Base-by-base conservation (phyloP, 345 rosid species). In the Eucalyptus curtisii region DNA sequence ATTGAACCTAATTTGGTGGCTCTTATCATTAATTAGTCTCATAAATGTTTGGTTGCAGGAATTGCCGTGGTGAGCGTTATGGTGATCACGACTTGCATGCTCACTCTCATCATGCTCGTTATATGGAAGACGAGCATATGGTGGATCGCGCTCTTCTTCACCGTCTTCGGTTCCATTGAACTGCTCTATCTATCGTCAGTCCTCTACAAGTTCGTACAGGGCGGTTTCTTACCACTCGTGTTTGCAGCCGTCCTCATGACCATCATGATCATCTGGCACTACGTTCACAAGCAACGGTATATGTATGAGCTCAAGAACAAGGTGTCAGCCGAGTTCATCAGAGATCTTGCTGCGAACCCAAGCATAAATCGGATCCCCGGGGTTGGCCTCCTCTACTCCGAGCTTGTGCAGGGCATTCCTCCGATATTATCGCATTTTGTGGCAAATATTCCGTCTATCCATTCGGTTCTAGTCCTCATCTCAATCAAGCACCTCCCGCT, bases 401-500 rank as follows among this genome's bases (percentile, higher is more conserved):
- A 96, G 91, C 96, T 95, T 53, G 97, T 94, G 27, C 96, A 96
- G 19, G 98, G 98, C 55, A 95, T 96, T 59, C 96, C 99, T 68
- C 99, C 97, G 0, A 92, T 97, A 61, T 94, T 95, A 86, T 89
- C 96, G 52, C 99, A 97, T 52, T 96, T 93, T 87, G 86, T 97
- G 4, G 85, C 94, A 6, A 96, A 98, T 57, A 99, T 97, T 68
- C 99, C 99, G 4, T 99, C 99, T 86, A 92, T 97, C 86, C 98
- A 97, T 88, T 96, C 98, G 45, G 96, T 96, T 98, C 92, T 97
- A 86, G 95, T 96, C 88, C 93, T 96, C 87, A 97, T 97, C 37
- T 93, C 95, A 52, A 96, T 97, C 55, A 97, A 96, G 92, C 95
- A 97, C 89, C 96, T 96, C 86, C 99, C 99, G 20, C 94, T 97